phyloP scores from a whole-genome alignment of 140 eudicot genomes.

The Anethum foeniculum region DNA sequence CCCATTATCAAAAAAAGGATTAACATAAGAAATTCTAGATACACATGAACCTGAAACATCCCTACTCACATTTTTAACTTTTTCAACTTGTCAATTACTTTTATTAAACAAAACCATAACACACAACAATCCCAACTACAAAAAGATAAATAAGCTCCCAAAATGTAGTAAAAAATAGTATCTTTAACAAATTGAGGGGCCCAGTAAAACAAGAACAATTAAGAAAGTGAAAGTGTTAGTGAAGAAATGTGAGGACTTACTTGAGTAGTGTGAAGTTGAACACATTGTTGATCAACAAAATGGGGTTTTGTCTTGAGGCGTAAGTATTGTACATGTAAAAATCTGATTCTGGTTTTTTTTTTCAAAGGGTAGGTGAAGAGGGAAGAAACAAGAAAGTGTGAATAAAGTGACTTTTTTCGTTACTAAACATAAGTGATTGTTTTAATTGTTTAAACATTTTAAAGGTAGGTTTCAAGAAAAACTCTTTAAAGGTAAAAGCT shows the following conservation, averaged over 20 bases:
- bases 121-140: conserved; percentile 64
- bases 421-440: too few species aligned
- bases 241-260: conserved; percentile 25
- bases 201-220: conserved; percentile 44
- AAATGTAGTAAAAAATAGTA: conserved; percentile 26
- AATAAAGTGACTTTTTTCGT: not conserved
- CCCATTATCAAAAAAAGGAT: conserved; percentile 66
- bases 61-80: conserved; percentile 17
- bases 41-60: conserved; percentile 21
- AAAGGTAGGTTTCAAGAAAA: too few species aligned
- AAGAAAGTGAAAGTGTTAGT: conserved; percentile 42
- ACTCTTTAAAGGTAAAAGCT: too few species aligned
- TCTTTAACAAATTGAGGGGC: conserved; percentile 47
- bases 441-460: too few species aligned
- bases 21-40: conserved; percentile 47
- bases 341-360: not conserved
- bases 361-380: not conserved
- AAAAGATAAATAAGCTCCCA: conserved; percentile 80
- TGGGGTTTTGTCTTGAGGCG: not conserved
- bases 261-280: not conserved
- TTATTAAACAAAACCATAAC: conserved; percentile 67
- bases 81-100: conserved; percentile 15
- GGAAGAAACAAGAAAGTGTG: not conserved
- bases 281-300: conserved; percentile 4
- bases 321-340: not conserved